Percentiles rank a stretch among this genome's conserved stretches.
These are phyloP conservation scores for Rubia yunnanensis DNA, from an alignment of 257 asterid species.

Conservation along the genomic window DNA sequence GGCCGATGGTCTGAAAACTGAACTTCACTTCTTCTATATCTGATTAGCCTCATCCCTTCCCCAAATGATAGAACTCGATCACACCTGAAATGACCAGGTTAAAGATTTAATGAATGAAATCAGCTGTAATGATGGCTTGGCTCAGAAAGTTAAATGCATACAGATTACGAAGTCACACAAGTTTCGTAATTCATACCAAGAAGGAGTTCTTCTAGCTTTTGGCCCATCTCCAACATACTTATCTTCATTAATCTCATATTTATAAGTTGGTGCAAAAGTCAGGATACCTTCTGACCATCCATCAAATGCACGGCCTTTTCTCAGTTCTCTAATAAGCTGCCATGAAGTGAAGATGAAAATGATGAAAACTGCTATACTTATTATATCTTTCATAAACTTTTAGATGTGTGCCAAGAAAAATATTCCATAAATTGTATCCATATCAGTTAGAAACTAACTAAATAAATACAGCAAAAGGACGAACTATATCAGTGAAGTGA, in stretches of 20 bases:
- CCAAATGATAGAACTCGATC: constrained; percentile 85
- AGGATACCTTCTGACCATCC: constrained; percentile 95
- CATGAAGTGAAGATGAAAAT: constrained; percentile 11
- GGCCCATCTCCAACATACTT: constrained; percentile 60
- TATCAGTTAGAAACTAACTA: background rate
- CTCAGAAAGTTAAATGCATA: background rate
- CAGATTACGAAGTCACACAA: background rate
- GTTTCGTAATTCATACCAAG: constrained; percentile 55
- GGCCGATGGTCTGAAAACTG: constrained; percentile 93
- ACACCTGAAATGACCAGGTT: constrained; percentile 45
- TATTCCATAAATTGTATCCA: background rate
- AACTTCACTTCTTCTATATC: constrained; percentile 68
- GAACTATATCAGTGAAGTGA: background rate
- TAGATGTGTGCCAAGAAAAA: background rate
- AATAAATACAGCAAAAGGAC: background rate
- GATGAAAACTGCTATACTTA: background rate
- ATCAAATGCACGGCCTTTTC: constrained; percentile 72
- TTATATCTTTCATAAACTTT: background rate
- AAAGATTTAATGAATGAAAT: background rate
- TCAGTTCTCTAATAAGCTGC: constrained; percentile 77
- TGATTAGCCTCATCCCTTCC: constrained; percentile 60
- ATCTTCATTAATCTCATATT: constrained; percentile 63
- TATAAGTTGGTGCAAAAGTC: constrained; percentile 86
- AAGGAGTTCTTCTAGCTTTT: constrained; percentile 81
- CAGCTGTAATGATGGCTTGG: background rate